These are phyloP conservation scores for Fusarium graminum DNA, from an alignment of 2,329 filamentous ascomycete genomes.

Conservation along the genomic window DNA sequence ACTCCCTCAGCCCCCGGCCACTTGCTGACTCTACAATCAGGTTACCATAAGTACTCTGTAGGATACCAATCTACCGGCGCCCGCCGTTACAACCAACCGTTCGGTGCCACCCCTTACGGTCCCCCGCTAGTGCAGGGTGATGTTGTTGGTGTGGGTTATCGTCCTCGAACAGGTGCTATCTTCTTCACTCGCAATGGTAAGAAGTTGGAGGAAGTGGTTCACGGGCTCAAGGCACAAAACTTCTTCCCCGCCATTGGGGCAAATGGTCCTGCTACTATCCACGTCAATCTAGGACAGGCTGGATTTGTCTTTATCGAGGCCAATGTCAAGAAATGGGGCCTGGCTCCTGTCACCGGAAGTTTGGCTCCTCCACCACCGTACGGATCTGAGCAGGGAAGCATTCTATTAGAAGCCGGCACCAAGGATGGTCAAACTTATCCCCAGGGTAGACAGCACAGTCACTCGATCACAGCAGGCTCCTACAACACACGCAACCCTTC, in stretches of 20 bases:
- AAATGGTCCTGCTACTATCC: conserved; percentile 90
- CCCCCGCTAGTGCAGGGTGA: conserved; percentile 91
- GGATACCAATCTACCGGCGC: conserved; percentile 91
- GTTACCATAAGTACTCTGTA: conserved; percentile 91
- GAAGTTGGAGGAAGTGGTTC: conserved; percentile 92
- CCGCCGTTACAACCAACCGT: conserved; percentile 93
- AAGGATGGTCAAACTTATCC: conserved; percentile 68
- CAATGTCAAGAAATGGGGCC: conserved; percentile 99
- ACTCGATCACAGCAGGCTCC: conserved; percentile 57
- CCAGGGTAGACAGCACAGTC: conserved; percentile 61
- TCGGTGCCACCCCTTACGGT: conserved; percentile 82
- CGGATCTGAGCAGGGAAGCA: conserved; percentile 96
- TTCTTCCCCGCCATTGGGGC: conserved; percentile 98
- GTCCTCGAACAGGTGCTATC: conserved; percentile 91
- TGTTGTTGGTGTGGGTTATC: conserved; percentile 94
- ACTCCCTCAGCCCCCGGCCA: conserved; percentile 7
- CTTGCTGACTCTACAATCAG: conserved; percentile 55
- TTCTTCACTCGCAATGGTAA: conserved; percentile 99
- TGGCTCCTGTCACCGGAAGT: conserved; percentile 95
- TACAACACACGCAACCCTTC: conserved; percentile 58
- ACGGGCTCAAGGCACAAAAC: conserved; percentile 93
- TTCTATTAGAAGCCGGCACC: conserved; percentile 87
- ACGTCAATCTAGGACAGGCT: conserved; percentile 98
- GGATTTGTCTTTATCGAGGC: conserved; percentile 99
- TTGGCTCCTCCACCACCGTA: conserved; percentile 96